Evolutionary conservation across 1,284 basidiomycete species (phyloP).

Genomic region (Anthracocystis setariae): DNA sequence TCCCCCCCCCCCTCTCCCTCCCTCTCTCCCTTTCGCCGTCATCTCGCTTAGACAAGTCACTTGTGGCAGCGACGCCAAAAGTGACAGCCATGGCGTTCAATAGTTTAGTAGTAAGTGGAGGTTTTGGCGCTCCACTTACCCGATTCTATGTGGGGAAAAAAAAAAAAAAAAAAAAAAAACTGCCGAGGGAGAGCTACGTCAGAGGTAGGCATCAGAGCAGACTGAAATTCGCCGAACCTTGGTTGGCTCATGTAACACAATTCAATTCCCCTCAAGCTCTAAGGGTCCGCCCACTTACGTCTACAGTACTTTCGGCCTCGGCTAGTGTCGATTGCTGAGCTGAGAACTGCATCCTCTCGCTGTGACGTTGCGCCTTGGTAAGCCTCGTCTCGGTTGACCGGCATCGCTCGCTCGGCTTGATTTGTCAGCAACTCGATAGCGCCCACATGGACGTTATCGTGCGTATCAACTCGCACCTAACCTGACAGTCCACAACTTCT

Average conservation of each 20-base stretch:
- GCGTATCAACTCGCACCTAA: constrained; percentile 1
- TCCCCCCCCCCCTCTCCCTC: neutral
- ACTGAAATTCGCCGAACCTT: constrained; percentile 19
- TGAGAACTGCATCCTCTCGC: neutral
- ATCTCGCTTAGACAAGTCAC: neutral
- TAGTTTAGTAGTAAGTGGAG: constrained; percentile 1
- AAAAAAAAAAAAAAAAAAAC: no score
- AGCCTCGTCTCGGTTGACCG: no score
- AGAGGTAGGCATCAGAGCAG: constrained; percentile 5
- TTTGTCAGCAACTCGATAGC: constrained; percentile 1
- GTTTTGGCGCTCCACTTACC: no score
- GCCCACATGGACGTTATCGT: no score
- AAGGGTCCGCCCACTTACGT: constrained; percentile 14
- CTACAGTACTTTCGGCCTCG: neutral
- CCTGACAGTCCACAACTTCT: no score
- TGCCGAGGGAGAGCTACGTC: constrained; percentile 15
- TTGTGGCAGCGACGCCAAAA: no score
- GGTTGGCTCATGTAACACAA: constrained; percentile 2
- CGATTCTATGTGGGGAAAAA: constrained; percentile 15
- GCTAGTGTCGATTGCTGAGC: constrained; percentile 4
- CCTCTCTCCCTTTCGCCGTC: neutral
- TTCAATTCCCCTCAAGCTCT: no score
- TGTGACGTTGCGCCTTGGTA: neutral
- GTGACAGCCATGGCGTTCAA: no score
- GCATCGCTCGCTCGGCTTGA: neutral